Evolutionary conservation across 768 basidiomycete genomes (phyloP), one percentile per base, ranked within the genome.

Genomic region (Russula brevipes): DNA sequence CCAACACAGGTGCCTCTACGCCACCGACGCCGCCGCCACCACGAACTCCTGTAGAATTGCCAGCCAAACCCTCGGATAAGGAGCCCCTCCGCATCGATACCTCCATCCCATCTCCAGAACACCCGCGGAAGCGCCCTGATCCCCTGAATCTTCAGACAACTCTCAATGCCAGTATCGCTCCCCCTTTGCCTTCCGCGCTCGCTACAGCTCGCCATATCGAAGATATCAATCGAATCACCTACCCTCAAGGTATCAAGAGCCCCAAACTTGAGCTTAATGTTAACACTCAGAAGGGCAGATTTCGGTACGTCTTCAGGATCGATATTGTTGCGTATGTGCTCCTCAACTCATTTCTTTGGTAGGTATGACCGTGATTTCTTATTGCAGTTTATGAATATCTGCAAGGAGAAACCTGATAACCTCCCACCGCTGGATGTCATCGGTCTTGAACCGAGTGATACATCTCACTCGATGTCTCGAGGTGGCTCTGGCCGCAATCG

Each of bases 301-400:
- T 93, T 79, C 84, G 87, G 91, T 91, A 75, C 64, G 69, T 70
- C 24, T 17, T 35, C 36, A 35, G 8, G 33, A 56, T 44, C 58
- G 8, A 59, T 24, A 42, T 49, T 11, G 14, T 54, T 17, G 50
- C 2, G 3, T 10, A 5, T 11, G 35, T 66, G 39, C 6, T 47
- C 36, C 60, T 64, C 56, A 66, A 38, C 52, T 35, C 17, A 14
- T 41, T 41, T 41, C 30, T 57, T 9, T 54, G 33, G 17, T 65
- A 93, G 96, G 70, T 99, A 99, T 73, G 94, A 98, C 73, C 93
- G 95, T 41, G 93, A 95, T 19, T 99, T 99, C 85, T 82, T 99
- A 31, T 76, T 99, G 63, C 96, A 99, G 73, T 99, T 99, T 78
- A 94, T 97, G 91, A 76, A 78, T 30, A 76, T 96, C 64, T 99